These are phyloP conservation scores for Neopestalotiopsis rosae DNA, from an alignment of 2,329 filamentous ascomycete species.

Conservation along the genomic window DNA sequence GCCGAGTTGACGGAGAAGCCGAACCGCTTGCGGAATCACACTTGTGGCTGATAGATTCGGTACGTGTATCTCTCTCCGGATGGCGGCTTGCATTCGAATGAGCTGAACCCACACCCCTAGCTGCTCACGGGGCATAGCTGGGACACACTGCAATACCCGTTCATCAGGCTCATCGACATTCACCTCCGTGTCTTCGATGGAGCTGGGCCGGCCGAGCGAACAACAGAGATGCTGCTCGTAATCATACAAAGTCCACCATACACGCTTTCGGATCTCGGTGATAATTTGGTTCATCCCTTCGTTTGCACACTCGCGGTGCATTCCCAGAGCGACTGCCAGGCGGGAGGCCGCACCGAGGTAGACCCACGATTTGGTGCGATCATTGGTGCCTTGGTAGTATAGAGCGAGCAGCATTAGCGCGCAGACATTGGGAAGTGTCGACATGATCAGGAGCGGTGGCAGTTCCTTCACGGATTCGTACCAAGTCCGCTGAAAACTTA, in stretches of 20 bases:
- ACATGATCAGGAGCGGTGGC: slow-evolving; percentile 41
- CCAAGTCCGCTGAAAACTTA: slow-evolving; percentile 40
- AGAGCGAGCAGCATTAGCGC: slow-evolving; percentile 46
- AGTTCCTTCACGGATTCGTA: slow-evolving; percentile 39
- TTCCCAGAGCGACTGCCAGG: slow-evolving; percentile 48
- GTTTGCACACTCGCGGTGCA: slow-evolving; percentile 47
- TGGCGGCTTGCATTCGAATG: slow-evolving; percentile 30
- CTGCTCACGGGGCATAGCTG: slow-evolving; percentile 25
- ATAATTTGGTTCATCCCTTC: slow-evolving; percentile 38
- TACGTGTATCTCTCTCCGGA: slow-evolving; percentile 35
- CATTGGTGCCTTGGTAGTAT: slow-evolving; percentile 46
- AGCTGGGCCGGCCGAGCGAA: slow-evolving; percentile 35
- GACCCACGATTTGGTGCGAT: slow-evolving; percentile 46
- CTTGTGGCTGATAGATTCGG: slow-evolving; percentile 21
- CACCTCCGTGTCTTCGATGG: slow-evolving; percentile 36
- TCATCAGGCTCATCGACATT: slow-evolving; percentile 33
- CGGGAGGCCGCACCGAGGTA: slow-evolving; percentile 45
- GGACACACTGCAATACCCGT: slow-evolving; percentile 21
- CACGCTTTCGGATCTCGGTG: slow-evolving; percentile 33
- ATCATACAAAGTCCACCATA: slow-evolving; percentile 40
- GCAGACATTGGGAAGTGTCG: slow-evolving; percentile 46
- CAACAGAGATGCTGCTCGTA: slow-evolving; percentile 39
- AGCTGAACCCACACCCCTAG: slow-evolving; percentile 28
- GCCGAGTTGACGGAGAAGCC: slow-evolving; percentile 26
- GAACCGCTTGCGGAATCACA: slow-evolving; percentile 26